Percentiles rank a stretch among this genome's conserved stretches.
Evolutionary conservation across 805 yeast species (phyloP).

Genomic region (Zygoascus biomembranicola): DNA sequence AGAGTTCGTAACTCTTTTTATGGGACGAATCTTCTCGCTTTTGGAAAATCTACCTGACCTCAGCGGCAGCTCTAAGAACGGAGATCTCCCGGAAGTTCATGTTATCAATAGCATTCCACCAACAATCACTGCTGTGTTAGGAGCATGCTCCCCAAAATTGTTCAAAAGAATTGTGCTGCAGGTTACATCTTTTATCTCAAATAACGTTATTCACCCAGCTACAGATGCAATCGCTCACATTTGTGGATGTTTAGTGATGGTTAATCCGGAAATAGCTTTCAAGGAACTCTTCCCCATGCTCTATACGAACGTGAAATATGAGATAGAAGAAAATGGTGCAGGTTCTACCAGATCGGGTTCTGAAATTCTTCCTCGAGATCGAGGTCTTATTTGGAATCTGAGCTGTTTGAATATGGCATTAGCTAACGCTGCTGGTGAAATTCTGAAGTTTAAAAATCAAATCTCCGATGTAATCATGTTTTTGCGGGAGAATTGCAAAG

Average conservation of each 20-base stretch:
- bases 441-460: conserved; percentile 39
- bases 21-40: conserved; percentile 51
- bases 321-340: conserved; percentile 70
- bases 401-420: conserved; percentile 61
- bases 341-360: conserved; percentile 59
- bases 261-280: conserved; percentile 46
- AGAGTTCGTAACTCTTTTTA: conserved; percentile 46
- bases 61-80: conserved; percentile 35
- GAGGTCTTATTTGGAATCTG: conserved; percentile 61
- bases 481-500: conserved; percentile 42
- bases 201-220: conserved; percentile 48
- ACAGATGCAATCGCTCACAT: conserved; percentile 64
- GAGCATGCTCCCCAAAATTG: conserved; percentile 22
- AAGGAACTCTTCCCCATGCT: conserved; percentile 38
- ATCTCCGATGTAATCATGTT: conserved; percentile 39
- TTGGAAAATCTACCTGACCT: conserved; percentile 64
- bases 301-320: conserved; percentile 48
- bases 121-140: conserved; percentile 30
- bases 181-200: conserved; percentile 45
- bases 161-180: conserved; percentile 22
- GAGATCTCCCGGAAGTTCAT: conserved; percentile 38
- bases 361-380: conserved; percentile 71
- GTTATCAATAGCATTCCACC: conserved; percentile 33
- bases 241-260: conserved; percentile 60
- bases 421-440: conserved; percentile 52